Evolutionary conservation across 257 asterid species (phyloP).

Genomic region (Cruciata laevipes): DNA sequence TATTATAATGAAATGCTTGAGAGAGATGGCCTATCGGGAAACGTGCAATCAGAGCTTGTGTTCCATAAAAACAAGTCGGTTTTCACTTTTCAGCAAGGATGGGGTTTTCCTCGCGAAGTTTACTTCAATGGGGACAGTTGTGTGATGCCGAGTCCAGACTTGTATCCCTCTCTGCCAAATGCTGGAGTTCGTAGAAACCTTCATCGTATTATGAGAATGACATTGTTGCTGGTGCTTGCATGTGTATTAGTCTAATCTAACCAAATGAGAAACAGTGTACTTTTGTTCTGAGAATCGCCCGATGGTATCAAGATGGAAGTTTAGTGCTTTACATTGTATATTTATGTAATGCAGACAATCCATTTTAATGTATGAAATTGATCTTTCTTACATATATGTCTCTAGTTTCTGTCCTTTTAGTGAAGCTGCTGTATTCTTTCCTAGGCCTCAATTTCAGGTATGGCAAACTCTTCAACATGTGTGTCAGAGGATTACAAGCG

Average conservation of each 20-base stretch:
- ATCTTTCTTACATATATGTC: background rate
- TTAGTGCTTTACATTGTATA: background rate
- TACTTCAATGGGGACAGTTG: slow-evolving; percentile 48
- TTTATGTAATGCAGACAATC: background rate
- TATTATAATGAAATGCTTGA: slow-evolving; percentile 38
- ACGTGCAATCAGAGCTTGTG: slow-evolving; percentile 48
- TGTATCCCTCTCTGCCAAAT: slow-evolving; percentile 35
- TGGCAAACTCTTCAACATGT: background rate
- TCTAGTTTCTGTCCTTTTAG: background rate
- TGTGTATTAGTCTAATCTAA: slow-evolving; percentile 20
- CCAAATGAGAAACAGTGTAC: background rate
- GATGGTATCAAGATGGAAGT: background rate
- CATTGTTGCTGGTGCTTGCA: slow-evolving; percentile 21
- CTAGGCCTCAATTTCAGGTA: background rate
- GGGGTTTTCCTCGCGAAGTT: slow-evolving; percentile 47
- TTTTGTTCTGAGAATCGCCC: background rate
- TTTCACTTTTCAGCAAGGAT: slow-evolving; percentile 43
- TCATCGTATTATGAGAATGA: slow-evolving; percentile 5
- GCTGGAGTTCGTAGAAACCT: background rate
- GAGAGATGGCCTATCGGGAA: slow-evolving; percentile 36
- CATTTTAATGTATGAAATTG: background rate
- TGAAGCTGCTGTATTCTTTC: background rate
- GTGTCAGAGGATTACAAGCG: background rate
- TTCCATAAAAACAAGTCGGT: slow-evolving; percentile 29
- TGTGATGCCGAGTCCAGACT: slow-evolving; percentile 45